Evolutionary conservation across 2,329 filamentous ascomycete species (phyloP).

Genomic region (Trichocomaceae sp.): DNA sequence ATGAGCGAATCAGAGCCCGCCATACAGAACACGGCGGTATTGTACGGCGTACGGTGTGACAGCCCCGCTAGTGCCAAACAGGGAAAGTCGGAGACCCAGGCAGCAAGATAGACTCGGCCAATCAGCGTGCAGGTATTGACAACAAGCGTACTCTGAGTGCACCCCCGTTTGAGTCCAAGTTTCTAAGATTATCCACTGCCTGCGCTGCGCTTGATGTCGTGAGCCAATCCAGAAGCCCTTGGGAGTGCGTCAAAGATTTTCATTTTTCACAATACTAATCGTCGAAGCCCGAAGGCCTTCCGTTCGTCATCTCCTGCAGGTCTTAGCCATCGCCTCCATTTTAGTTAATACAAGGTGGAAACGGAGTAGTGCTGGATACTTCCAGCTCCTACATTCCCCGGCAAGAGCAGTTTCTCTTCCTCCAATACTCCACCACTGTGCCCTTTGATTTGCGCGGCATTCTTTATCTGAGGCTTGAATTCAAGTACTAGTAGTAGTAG

Average conservation of each 20-base stretch:
- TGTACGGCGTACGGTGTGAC: too few species aligned
- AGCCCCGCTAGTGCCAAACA: neutral
- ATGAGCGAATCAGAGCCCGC: neutral
- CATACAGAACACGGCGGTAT: neutral
- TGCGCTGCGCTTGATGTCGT: neutral
- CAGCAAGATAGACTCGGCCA: neutral
- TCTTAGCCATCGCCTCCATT: neutral
- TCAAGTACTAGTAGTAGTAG: too few species aligned
- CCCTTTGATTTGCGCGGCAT: slow-evolving; percentile 2
- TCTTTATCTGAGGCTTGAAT: neutral
- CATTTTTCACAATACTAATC: neutral
- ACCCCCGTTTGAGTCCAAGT: neutral
- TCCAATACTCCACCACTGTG: neutral
- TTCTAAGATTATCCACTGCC: neutral
- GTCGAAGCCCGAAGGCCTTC: neutral
- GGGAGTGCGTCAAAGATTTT: neutral
- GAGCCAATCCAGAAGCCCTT: neutral
- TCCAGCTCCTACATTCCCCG: neutral
- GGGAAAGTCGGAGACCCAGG: neutral
- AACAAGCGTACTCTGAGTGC: neutral
- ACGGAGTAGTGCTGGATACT: neutral
- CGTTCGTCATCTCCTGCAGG: neutral
- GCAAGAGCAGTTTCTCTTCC: neutral
- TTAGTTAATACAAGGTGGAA: neutral
- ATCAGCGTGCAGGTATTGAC: neutral